Evolutionary conservation across 768 basidiomycete species (phyloP).

Genomic region (Phylloporus sp.): DNA sequence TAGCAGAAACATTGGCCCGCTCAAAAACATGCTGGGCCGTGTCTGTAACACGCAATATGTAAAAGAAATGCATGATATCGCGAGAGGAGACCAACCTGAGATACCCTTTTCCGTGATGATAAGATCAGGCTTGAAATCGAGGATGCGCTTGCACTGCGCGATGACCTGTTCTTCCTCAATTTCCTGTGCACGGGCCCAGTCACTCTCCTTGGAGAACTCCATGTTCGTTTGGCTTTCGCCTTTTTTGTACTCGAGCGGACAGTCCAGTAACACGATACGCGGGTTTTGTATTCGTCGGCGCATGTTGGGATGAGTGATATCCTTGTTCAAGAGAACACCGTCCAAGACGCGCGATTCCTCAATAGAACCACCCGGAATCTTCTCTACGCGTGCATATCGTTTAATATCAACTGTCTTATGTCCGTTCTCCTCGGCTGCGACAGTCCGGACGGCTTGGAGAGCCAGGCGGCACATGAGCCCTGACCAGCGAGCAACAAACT

Average conservation of each 20-base stretch:
- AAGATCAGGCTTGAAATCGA: slow-evolving; percentile 93
- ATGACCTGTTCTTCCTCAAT: slow-evolving; percentile 98
- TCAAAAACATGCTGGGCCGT: slow-evolving; percentile 89
- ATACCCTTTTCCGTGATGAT: slow-evolving; percentile 98
- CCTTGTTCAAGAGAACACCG: slow-evolving; percentile 98
- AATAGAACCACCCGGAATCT: slow-evolving; percentile 96
- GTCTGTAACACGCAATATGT: slow-evolving; percentile 43
- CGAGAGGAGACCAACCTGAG: slow-evolving; percentile 57
- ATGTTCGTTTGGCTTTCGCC: slow-evolving; percentile 98
- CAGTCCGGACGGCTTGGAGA: slow-evolving; percentile 86
- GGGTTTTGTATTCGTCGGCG: slow-evolving; percentile 86
- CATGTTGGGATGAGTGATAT: slow-evolving; percentile 98
- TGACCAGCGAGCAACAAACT: slow-evolving; percentile 94
- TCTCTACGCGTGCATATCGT: slow-evolving; percentile 96
- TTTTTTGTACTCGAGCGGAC: slow-evolving; percentile 98
- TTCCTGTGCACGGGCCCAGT: slow-evolving; percentile 89
- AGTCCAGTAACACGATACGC: slow-evolving; percentile 85
- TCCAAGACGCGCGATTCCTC: slow-evolving; percentile 84
- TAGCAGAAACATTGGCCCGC: slow-evolving; percentile 84
- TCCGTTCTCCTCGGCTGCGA: slow-evolving; percentile 71
- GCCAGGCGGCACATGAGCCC: slow-evolving; percentile 97
- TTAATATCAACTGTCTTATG: slow-evolving; percentile 95
- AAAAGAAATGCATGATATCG: neutral
- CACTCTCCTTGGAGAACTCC: slow-evolving; percentile 90
- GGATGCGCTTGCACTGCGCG: slow-evolving; percentile 71